Evolutionary conservation across 805 yeast genomes (phyloP), one percentile per base, ranked within the genome.

Genomic region (Priceomyces fermenticarens): DNA sequence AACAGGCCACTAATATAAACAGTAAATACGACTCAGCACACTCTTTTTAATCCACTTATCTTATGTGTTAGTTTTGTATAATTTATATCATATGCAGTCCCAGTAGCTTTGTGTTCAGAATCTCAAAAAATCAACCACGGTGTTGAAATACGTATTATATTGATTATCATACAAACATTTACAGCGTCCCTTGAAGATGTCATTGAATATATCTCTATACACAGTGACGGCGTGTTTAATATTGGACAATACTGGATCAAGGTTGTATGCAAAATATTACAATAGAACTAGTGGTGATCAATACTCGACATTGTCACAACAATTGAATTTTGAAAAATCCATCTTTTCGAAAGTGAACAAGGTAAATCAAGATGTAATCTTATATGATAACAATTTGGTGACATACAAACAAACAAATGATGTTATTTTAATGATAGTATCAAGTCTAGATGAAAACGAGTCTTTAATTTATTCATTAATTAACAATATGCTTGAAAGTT

Each of bases 321-420:
- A 93, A 65, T 67, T 72, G 42, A 72, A 80, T 41, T 93, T 91
- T 60, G 99, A 93, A 65, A 67, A 77, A 49, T 72, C 75, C 3
- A 65, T 93, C 31, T 83, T 83, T 54, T 60, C 66, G 34, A 93
- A 90, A 63, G 83, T 95, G n/a, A 77, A 77, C 62, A 87, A 88
- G 55, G 81, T 82, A 48, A 81, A 85, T 56, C 78, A 85, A 38
- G 98, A 90, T 55, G 80, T 93, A 41, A 65, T 88, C 46, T 71
- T 93, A 34, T 84, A 80, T 57, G 96, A 89, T 54, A 80, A 80
- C 58, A 84, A 83, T 49, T 71, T 88, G 45, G 81, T 90, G 30
- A 83, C 88, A n/a, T 93, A 89, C 67, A 89, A 87, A 63, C 95
- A 89, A 62, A 70, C 78, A 44, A 75, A 87, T 40, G 98, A 93